phyloP scores from a whole-genome alignment of 495 filamentous ascomycete species.

The Pseudevernia furfuracea region DNA sequence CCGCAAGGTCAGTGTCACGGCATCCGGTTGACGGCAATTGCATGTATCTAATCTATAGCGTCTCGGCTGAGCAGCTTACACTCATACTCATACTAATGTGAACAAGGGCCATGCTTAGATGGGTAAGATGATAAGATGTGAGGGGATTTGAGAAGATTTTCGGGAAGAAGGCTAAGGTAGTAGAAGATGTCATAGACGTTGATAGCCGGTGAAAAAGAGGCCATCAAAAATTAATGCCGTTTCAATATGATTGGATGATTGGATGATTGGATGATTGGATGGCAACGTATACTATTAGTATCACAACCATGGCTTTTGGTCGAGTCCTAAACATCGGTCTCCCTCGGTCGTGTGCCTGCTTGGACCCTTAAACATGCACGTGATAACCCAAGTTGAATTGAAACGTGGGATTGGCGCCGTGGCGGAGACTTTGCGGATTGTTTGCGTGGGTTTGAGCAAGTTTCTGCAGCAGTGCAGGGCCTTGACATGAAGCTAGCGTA shows the following conservation, averaged over 20 bases:
- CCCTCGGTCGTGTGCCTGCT: not conserved
- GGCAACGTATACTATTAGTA: not conserved
- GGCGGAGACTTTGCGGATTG: not conserved
- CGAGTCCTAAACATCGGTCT: not conserved
- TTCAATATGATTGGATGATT: not conserved
- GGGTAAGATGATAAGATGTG: not conserved
- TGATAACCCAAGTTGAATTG: not conserved
- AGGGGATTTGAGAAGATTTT: constrained; percentile 9
- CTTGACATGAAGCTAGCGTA: not conserved
- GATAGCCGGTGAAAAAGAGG: not conserved
- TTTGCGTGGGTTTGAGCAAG: constrained; percentile 9
- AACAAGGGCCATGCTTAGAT: no score
- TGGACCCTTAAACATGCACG: not conserved
- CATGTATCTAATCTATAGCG: no score
- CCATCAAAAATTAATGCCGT: not conserved
- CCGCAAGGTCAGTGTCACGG: no score
- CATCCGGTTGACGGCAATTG: not conserved
- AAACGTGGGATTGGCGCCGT: not conserved
- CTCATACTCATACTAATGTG: no score
- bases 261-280: no score
- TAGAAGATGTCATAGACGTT: not conserved
- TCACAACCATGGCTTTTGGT: not conserved
- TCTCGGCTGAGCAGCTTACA: no score
- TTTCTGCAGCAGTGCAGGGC: constrained; percentile 2
- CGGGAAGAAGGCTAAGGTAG: not conserved